phyloP scores from a whole-genome alignment of 1,284 basidiomycete genomes.

The Apiotrichum montevideense region DNA sequence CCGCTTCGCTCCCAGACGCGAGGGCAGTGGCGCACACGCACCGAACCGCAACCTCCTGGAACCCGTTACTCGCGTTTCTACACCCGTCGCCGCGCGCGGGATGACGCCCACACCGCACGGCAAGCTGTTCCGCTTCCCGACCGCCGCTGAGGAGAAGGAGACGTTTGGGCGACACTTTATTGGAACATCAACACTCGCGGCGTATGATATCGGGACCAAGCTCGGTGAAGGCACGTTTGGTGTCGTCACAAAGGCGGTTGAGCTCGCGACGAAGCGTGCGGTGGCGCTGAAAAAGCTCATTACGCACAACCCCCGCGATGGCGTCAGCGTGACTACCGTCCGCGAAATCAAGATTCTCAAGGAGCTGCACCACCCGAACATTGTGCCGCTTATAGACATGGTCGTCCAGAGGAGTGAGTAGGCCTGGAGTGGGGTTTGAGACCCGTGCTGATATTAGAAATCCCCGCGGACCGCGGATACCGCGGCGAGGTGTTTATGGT shows the following conservation, averaged over 20 bases:
- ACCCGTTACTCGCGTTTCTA: constrained; percentile 24
- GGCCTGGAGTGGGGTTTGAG: neutral
- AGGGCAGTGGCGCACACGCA: constrained; percentile 39
- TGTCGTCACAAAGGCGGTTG: constrained; percentile 80
- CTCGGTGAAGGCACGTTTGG: constrained; percentile 94
- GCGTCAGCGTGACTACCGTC: constrained; percentile 82
- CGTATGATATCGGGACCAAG: constrained; percentile 75
- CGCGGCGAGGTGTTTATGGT: constrained; percentile 80
- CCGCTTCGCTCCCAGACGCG: constrained; percentile 8
- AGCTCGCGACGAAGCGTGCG: constrained; percentile 55
- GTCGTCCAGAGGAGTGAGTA: constrained; percentile 54
- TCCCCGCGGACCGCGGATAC: constrained; percentile 22
- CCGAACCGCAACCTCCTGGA: constrained; percentile 36
- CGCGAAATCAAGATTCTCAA: constrained; percentile 99
- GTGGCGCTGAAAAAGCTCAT: constrained; percentile 83
- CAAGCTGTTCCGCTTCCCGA: constrained; percentile 46
- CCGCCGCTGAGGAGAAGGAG: constrained; percentile 59
- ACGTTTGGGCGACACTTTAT: constrained; percentile 63
- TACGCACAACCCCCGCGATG: constrained; percentile 92
- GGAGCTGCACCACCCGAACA: constrained; percentile 72
- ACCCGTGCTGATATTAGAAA: constrained; percentile 11
- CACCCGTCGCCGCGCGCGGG: constrained; percentile 5
- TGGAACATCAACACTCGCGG: constrained; percentile 69
- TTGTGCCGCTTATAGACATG: constrained; percentile 89
- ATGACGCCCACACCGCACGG: constrained; percentile 2